Base-by-base conservation (phyloP, 495 filamentous ascomycete species). In the Aspergillus nidulans region DNA sequence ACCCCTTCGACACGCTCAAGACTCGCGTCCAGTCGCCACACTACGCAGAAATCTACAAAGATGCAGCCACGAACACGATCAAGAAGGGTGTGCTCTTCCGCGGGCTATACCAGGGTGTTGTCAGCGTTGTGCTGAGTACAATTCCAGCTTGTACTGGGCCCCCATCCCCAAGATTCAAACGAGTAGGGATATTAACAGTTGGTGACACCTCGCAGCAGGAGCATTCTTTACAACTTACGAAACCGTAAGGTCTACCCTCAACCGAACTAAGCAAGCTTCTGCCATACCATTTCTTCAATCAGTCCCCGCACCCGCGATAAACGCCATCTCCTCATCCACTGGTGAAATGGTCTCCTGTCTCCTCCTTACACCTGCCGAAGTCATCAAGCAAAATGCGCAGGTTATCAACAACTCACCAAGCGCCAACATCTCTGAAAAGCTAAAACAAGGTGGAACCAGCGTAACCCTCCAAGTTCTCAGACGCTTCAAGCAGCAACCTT, bases 221-320 rank as follows among this genome's bases (percentile, higher is more conserved):
- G 81, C 87, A 25, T 97, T 96, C 74, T 96, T 96, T 72, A 90
- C 87, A 10, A 88, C 87, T 6, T 96, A 96, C 68, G 91, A 96
- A 75, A 79, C 77, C 18, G 70, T 78, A 8, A 95, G 92, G 71
- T 70, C 76, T 13, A 63, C 79, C n/a, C 68, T 88, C 1, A 65
- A 72, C 38, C 62, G 68, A 12, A 69, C 25, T 56, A 82, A 23
- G 79, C 6, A 30, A 81, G 6, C 21, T 66, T 67, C 63, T 60
- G 46, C 63, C 65, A 51, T 63, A 50, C 10, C 47, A 61, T 59
- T 21, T 66, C 89, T 10, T 86, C 88, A 7, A 71, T 74, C 41
- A 3, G 18, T 18, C 36, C 36, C 36, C 36, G 36, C 36, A 5
- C 83, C 90, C 0, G 41, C 87, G 10, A 77, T 88, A 49, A 85